phyloP scores from a whole-genome alignment of 495 filamentous ascomycete species.

The Penicillium daleae region DNA sequence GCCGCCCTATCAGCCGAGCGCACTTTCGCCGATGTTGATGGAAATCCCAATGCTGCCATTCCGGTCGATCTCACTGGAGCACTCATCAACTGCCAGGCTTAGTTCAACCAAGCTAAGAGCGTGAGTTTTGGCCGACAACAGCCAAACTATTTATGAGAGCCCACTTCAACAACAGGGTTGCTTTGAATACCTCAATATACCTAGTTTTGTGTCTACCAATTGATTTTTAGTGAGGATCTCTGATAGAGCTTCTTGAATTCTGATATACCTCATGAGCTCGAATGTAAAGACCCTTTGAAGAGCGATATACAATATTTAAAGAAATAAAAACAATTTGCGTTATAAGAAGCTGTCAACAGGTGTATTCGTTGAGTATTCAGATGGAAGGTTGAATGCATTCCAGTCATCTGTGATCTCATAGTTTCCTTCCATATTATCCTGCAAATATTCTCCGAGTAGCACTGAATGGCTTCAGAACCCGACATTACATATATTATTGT shows the following conservation, averaged over 20 bases:
- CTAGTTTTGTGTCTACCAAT: neutral
- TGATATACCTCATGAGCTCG: neutral
- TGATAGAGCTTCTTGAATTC: neutral
- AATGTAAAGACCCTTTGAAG: no score
- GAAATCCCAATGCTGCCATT: constrained; percentile 20
- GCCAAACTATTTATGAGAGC: no score
- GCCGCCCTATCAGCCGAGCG: constrained; percentile 23
- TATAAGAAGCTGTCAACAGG: no score
- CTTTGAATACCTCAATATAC: neutral
- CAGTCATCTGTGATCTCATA: no score
- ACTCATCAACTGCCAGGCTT: constrained; percentile 29
- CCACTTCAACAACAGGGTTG: neutral
- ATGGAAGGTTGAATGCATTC: no score
- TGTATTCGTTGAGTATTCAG: no score
- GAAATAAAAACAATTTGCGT: no score
- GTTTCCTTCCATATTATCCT: no score
- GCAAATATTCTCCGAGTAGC: no score
- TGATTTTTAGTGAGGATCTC: neutral
- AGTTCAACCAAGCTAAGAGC: neutral
- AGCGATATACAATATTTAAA: no score
- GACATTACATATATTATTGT: no score
- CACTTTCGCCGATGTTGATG: constrained; percentile 29
- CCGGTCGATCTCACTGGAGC: constrained; percentile 25
- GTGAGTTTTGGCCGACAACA: neutral
- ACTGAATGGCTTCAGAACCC: no score